Evolutionary conservation across 2,329 filamentous ascomycete genomes (phyloP).

Genomic region (Aspergillus glaucus): DNA sequence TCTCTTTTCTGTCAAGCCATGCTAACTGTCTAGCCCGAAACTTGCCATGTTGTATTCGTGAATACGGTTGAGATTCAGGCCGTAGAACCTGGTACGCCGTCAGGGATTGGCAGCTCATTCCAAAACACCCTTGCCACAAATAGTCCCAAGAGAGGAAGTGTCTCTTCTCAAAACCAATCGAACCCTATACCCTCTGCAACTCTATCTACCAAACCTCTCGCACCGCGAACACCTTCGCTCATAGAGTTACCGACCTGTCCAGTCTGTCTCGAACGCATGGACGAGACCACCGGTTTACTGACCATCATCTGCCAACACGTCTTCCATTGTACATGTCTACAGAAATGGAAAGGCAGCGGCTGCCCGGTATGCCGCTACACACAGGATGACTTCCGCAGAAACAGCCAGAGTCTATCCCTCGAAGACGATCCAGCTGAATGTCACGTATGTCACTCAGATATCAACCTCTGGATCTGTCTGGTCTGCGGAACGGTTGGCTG

Average conservation of each 20-base stretch:
- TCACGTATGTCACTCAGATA: conserved; percentile 68
- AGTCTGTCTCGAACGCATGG: conserved; percentile 95
- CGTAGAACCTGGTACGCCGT: conserved; percentile 39
- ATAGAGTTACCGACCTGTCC: conserved; percentile 92
- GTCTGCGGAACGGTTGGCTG: conserved; percentile 91
- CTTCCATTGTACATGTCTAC: conserved; percentile 91
- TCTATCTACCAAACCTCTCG: conserved; percentile 56
- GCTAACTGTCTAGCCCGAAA: conserved; percentile 60
- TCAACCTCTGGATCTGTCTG: conserved; percentile 91
- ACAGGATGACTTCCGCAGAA: conserved; percentile 49
- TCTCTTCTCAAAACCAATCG: conserved; percentile 23
- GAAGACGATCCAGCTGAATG: conserved; percentile 58
- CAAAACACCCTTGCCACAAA: conserved; percentile 54
- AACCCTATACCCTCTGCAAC: conserved; percentile 35
- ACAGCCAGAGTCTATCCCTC: conserved; percentile 46
- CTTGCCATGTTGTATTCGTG: conserved; percentile 91
- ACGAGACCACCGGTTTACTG: conserved; percentile 88
- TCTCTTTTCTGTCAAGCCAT: neutral
- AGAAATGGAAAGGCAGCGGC: conserved; percentile 91
- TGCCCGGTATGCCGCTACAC: conserved; percentile 95
- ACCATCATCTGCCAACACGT: conserved; percentile 97
- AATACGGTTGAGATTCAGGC: conserved; percentile 82
- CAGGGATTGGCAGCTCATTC: conserved; percentile 20
- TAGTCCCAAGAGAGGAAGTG: conserved; percentile 18
- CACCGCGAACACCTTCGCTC: conserved; percentile 72